Evolutionary conservation across 495 filamentous ascomycete genomes (phyloP), one percentile per base, ranked within the genome.

Genomic region (Cercophora samala): DNA sequence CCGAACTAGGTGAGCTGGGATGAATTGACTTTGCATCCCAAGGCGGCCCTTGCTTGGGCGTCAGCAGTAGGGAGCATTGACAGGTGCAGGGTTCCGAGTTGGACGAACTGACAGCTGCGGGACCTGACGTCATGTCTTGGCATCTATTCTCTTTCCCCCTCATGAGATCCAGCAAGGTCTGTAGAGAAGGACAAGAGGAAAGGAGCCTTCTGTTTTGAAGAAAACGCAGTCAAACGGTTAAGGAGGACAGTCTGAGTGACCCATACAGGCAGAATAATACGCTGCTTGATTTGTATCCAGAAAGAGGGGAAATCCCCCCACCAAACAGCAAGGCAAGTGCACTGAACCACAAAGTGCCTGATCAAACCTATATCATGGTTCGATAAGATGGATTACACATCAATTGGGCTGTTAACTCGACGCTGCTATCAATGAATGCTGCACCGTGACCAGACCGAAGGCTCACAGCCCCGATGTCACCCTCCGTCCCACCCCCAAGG

Each of bases 21-120:
- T 56, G 54, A 56, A 56, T 23, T 56, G 54, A 56, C 54, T 56
- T 56, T 21, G 54, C 19, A 17, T 56, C 22, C 52, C 52, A 54
- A 21, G 54, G 1, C 54, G 5, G 4, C n/a, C 54, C 22, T 21
- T 21, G 19, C 22, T 6, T 24, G 22, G 22, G n/a, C n/a, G n/a
- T 24, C 54, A 56, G 22, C 54, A 1, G 37, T 46, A 46, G 26
- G 26, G 3, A 29, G 37, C 37, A 46, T 46, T 46, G 37, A 46
- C 37, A 46, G 37, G 37, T 17, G 37, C 37, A 46, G 37, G 37
- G 37, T 46, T 46, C 9, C 37, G 37, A 3, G 37, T 46, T 46
- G 37, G 37, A 17, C 11, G 37, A 46, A 46, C 37, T 46, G 37
- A 46, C 37, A 46, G 37, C 37, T 46, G 37, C 37, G 37, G 37